Evolutionary conservation across 768 basidiomycete genomes (phyloP).

Genomic region (Thelephora aurantiotincta): DNA sequence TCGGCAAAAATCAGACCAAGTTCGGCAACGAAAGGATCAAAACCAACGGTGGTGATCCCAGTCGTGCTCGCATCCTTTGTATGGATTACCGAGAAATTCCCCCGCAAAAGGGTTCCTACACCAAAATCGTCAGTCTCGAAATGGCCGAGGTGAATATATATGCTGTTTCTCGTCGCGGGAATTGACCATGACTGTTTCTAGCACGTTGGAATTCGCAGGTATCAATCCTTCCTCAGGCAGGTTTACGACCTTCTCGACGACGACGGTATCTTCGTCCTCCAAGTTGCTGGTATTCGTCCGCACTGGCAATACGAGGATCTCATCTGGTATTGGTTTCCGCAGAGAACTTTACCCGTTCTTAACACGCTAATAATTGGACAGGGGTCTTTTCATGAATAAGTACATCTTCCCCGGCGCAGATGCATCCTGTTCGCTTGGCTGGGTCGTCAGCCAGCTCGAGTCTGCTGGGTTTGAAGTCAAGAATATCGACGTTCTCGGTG

Average conservation of each 20-base stretch:
- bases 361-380: slow-evolving; percentile 11
- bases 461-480: slow-evolving; percentile 92
- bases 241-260: slow-evolving; percentile 91
- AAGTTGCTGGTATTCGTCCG: slow-evolving; percentile 94
- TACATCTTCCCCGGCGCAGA: slow-evolving; percentile 99
- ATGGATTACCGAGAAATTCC: slow-evolving; percentile 90
- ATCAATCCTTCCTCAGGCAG: slow-evolving; percentile 77
- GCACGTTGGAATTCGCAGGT: slow-evolving; percentile 94
- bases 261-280: slow-evolving; percentile 87
- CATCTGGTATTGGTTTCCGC: slow-evolving; percentile 41
- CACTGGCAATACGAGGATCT: slow-evolving; percentile 99
- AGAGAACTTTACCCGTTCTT: neutral
- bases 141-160: slow-evolving; percentile 70
- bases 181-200: slow-evolving; percentile 13
- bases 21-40: slow-evolving; percentile 86
- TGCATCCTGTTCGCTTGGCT: slow-evolving; percentile 87
- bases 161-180: neutral
- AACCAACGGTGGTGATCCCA: slow-evolving; percentile 41
- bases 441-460: slow-evolving; percentile 85
- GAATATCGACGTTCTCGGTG: slow-evolving; percentile 91
- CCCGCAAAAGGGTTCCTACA: slow-evolving; percentile 56
- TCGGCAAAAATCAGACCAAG: slow-evolving; percentile 79
- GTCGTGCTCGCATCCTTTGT: slow-evolving; percentile 83
- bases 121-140: slow-evolving; percentile 92
- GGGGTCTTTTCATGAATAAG: slow-evolving; percentile 96